Base-by-base conservation (phyloP, 495 filamentous ascomycete species). In the Aspergillus nanangensis region DNA sequence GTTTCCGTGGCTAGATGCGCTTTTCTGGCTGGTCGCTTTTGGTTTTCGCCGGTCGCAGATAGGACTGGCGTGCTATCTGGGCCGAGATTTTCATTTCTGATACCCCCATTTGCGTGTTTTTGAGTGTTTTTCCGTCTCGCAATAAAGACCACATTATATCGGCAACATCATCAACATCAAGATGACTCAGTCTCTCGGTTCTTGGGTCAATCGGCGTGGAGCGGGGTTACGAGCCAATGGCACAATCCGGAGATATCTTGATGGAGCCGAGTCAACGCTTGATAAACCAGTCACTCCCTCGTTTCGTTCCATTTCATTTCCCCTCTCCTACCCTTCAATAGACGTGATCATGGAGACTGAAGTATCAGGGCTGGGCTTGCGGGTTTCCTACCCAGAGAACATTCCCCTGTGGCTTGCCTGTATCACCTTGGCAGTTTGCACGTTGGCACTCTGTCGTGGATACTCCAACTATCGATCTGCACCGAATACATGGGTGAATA, bases 171-270 rank as follows among this genome's bases (percentile, higher is more conserved):
- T 29, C 37, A 20, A 10, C 3, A 39, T 21, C 2, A 34, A 35
- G 17, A 21, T 21, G 22, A 18, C 21, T 14, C 27, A 36, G 1
- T 9, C 4, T 18, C 17, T 49, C 47, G 47, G 47, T 31, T 18
- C 21, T 43, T 43, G n/a, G 40, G 20, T 31, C 47, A 49, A 49
- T 49, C 40, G 41, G 47, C 39, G 22, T 38, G n/a, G 23, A 32
- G 40, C 47, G 47, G 47, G 10, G 3, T 20, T 32, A 2, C 32
- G 33, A 11, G 14, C 47, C 40, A 49, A 49, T 49, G 22, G 41
- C 41, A 27, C 11, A 20, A 43, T 27, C 9, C 23, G 20, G 8
- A 3, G 42, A 41, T 40, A 50, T 38, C 35, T 31, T 24, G 20
- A 29, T 29, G 25, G 25, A 29, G 25, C 35, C 18, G 13, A 44